Base-by-base conservation (phyloP, 208 protist genomes). In the Naegleria gruberi region DNA sequence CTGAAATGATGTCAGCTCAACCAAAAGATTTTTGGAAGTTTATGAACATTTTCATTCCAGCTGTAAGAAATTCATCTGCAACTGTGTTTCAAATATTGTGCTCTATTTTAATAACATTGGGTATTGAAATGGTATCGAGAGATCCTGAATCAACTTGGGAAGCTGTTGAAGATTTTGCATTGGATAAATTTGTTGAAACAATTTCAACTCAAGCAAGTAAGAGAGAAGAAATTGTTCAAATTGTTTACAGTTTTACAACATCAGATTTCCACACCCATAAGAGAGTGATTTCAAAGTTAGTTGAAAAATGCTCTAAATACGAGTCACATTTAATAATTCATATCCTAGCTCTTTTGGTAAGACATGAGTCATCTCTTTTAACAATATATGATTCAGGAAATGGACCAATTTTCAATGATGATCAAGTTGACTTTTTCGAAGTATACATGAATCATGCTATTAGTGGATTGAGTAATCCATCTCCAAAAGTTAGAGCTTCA, bases 1-100 rank as follows among this genome's bases (percentile, higher is more conserved):
- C 17, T n/a, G 40, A 84, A 40, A 17, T 40, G 0, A 44, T 84
- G 40, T 4, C n/a, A 12, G 5, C 17, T 4, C 81, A 84, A 41
- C 81, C 81, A 46, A 84, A 84, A 45, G 81, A 84, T 30, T 84
- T 84, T 84, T 84, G 81, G 81, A 84, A 84, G 30, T 34, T 84
- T 10, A 45, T 84, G 34, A 84, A 84, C 8, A 41, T 84, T 5
- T 44, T 84, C n/a, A 43, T 42, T 84, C 34, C 41, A 34, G 15
- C 15, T 15, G 0, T 65, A 23, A 65, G 30, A 65, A 23, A 65
- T 30, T 10, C 51, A 65, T 65, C 19, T 23, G 19, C 15, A 65
- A 65, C 51, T 34, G 1, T 10, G 1, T 82, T 82, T 15, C 26
- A 82, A 6, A 23, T 8, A 40, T 17, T 43, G 0, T 17, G 19